Evolutionary conservation across 805 yeast genomes (phyloP).

Genomic region (Pichia manshurica): DNA sequence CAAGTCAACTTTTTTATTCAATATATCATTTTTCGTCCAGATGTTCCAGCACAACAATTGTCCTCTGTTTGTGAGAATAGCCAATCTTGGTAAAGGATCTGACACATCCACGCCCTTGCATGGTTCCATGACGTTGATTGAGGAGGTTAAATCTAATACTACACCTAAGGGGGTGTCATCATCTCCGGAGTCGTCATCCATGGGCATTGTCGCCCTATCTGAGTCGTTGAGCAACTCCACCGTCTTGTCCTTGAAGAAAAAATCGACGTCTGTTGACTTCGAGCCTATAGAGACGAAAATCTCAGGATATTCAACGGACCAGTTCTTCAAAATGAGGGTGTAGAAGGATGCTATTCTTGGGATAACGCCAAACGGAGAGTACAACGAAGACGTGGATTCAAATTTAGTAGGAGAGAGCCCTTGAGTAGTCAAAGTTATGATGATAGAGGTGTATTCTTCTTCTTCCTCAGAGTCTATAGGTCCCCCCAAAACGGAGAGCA

Average conservation of each 20-base stretch:
- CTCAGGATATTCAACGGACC: conserved; percentile 33
- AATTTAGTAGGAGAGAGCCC: conserved; percentile 11
- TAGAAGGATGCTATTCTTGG: conserved; percentile 45
- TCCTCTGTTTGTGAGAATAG: conserved; percentile 61
- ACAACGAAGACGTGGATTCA: conserved; percentile 5
- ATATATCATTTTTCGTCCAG: conserved; percentile 49
- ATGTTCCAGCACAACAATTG: conserved; percentile 58
- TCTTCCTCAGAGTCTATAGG: background rate
- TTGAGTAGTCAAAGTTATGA: background rate
- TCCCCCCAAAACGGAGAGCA: conserved; percentile 6
- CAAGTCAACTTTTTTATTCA: conserved; percentile 5
- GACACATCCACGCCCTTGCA: conserved; percentile 53
- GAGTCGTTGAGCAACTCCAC: conserved; percentile 59
- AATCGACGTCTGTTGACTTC: conserved; percentile 56
- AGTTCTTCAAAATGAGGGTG: conserved; percentile 32
- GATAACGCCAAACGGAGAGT: conserved; percentile 42
- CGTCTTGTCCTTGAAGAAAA: conserved; percentile 34
- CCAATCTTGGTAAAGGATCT: conserved; percentile 59
- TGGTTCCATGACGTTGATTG: conserved; percentile 42
- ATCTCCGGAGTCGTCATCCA: conserved; percentile 55
- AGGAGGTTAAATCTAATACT: conserved; percentile 51
- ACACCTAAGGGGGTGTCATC: conserved; percentile 72
- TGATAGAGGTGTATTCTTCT: conserved; percentile 6
- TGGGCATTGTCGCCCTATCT: conserved; percentile 67
- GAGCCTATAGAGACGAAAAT: conserved; percentile 52